Evolutionary conservation across 768 basidiomycete species (phyloP), one percentile per base, ranked within the genome.

Genomic region (Lactarius sanguifluus): DNA sequence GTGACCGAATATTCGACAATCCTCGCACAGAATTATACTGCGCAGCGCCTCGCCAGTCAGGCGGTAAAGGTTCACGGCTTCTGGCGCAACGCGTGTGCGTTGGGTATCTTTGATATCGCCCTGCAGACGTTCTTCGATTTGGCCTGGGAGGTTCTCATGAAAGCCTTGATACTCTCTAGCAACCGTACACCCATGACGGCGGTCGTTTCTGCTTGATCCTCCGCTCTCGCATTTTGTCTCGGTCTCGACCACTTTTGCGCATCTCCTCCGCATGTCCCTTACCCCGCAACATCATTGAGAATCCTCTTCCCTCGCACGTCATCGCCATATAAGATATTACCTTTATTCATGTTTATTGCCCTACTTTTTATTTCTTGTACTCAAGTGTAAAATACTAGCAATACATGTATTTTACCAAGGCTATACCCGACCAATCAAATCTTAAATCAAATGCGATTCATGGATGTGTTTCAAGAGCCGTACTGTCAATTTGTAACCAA

Each of bases 91-190:
- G 80, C 73, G 5, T 80, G 79, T 66, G 78, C 78, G 13, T 75
- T 86, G 34, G 85, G 85, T 43, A 80, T 86, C 67, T 78, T 77
- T 69, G 85, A 86, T 68, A 69, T 71, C 54, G 73, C 73, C 40
- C 76, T 85, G 18, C 85, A 83, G 79, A 77, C 76, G 36, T 76
- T 79, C 23, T 75, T 85, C 45, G 82, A 85, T 62, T 72, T 81
- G 40, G 80, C 81, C 10, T 85, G 84, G 83, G 82, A 79, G 59
- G 72, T 77, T n/a, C 75, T 83, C 38, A 68, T 85, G 67, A 70
- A 59, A 2, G 80, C 83, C 20, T 75, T 86, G 57, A 75, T 72
- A 45, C 68, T 71, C 58, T 71, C 70, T 2, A 66, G 36, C 12
- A 56, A 38, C 36, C 50, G 34, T 16, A 15, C 47, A 12, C 43